Base-by-base conservation (phyloP, 1,284 basidiomycete species). In the Malassezia globosa region DNA sequence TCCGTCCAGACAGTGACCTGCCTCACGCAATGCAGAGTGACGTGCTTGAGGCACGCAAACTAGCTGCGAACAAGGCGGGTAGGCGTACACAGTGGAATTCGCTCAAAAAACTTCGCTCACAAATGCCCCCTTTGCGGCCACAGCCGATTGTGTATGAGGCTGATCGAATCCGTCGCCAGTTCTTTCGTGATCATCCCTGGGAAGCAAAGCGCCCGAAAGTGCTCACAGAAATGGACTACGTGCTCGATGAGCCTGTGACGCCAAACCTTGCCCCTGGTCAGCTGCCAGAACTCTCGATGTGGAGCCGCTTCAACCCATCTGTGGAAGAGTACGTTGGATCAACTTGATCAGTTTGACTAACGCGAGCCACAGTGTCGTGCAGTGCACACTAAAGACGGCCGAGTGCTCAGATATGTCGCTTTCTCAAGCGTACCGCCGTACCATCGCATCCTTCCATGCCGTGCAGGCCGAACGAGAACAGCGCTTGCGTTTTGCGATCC, bases 141-240 rank as follows among this genome's bases (percentile, higher is more conserved):
- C 62, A 79, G 49, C 78, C 80, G 8, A 79, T 96, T 51, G 77
- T 79, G 41, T 95, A 92, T 72, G 61, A 84, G 24, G 87, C 90
- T 69, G 92, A 97, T 73, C 77, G 79, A 51, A 76, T 96, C 45
- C 81, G 92, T 37, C 77, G 81, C 46, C 86, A 87, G 72, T 97
- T 97, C 78, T 96, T 90, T 76, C 77, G 78, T 45, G 92, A 97
- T 74, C 90, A 95, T 69, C 89, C 92, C 2, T 96, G 95, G 71
- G 90, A 97, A 74, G 83, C 87, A 1, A 84, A 90, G 72, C 78
- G 89, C 34, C 82, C 87, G 2, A 77, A 78, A 13, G 82, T 79
- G 10, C 73, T 97, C 42, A 80, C 85, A 1, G 92, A 97, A 74
- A 66, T 69, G 26, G 62, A 62, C 49, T 67, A 65, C 21, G 63